Evolutionary conservation across 2,329 filamentous ascomycete genomes (phyloP), one percentile per base, ranked within the genome.

Genomic region (Sclerotinia borealis): DNA sequence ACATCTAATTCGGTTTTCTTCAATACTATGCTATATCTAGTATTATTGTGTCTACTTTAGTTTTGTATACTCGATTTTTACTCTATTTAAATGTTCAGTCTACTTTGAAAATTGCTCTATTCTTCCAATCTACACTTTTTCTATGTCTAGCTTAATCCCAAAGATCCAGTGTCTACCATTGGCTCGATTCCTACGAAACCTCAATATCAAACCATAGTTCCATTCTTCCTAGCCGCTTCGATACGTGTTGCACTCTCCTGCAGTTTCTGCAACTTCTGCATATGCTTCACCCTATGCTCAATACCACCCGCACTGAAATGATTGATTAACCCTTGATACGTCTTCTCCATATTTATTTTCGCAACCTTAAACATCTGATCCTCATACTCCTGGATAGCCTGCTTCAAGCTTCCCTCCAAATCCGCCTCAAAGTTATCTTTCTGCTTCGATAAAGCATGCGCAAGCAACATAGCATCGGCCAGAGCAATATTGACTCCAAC

Each of bases 401-500:
- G 51, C 13, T 43, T 61, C 13, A 71, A 22, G 41, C 62, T 63
- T 10, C 34, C 43, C 3, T 59, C 13, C 1, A 58, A 5, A 27
- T 66, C 58, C 8, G 29, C 36, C 25, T 48, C 51, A 13, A 65
- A 63, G 9, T 43, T 61, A 31, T 67, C 62, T 37, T 66, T 66
- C 36, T 52, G 59, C 19, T 62, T 31, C 64, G 72, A 59, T 48
- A 78, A 72, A 39, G 74, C 68, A 45, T 73, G 63, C 0, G 75
- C 78, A 9, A 83, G 71, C 11, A 77, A 70, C 39, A 79, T 63
- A 3, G 78, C 74, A 72, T 82, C 80, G 11, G 71, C 70, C 76
- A 82, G 77, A 2, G 76, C 78, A 3, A 76, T 68, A 67, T 83
- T 82, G 17, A 82, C 80, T 1, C 80, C 80, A 31, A 79, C 79